These are phyloP conservation scores for Aspergillus sp. DNA, from an alignment of 2,329 filamentous ascomycete genomes.

Conservation along the genomic window DNA sequence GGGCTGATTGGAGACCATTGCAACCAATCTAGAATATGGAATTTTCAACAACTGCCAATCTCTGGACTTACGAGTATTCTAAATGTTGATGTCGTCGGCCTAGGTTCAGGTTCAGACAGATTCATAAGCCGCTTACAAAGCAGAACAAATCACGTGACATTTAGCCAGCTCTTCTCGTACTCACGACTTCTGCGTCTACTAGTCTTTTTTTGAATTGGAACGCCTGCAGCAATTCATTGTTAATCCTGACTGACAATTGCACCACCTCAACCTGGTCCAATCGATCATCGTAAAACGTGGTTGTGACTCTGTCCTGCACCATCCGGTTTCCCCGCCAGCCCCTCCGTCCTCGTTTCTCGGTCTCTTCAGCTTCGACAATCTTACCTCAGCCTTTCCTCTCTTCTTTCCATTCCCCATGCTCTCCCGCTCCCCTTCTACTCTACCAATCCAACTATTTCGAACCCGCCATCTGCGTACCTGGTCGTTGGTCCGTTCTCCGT, in stretches of 20 bases:
- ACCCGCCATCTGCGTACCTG: constrained; percentile 5
- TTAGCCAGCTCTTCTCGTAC: background rate
- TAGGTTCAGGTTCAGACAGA: background rate
- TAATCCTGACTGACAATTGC: background rate
- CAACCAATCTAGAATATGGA: too few relatives aligned
- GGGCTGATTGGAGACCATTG: too few relatives aligned
- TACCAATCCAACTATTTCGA: constrained; percentile 13
- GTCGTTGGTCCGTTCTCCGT: background rate
- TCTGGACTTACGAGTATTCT: background rate
- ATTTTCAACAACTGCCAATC: too few relatives aligned
- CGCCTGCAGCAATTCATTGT: background rate
- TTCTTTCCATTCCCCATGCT: constrained; percentile 12
- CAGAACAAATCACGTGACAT: background rate
- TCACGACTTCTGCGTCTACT: too few relatives aligned
- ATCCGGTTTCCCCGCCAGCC: constrained; percentile 3
- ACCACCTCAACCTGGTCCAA: background rate
- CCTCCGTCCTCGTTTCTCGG: background rate
- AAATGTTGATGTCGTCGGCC: background rate
- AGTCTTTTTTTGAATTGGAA: background rate
- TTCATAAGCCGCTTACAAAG: background rate
- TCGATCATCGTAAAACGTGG: background rate
- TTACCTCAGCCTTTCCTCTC: background rate
- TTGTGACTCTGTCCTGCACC: background rate
- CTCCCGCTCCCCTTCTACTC: constrained; percentile 11
- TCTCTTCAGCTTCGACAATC: too few relatives aligned